A percentile compares a stretch with the other conserved stretches of the same genome.
These are phyloP conservation scores for Apiospora sp. DNA, from an alignment of 2,329 filamentous ascomycete genomes.

Conservation along the genomic window DNA sequence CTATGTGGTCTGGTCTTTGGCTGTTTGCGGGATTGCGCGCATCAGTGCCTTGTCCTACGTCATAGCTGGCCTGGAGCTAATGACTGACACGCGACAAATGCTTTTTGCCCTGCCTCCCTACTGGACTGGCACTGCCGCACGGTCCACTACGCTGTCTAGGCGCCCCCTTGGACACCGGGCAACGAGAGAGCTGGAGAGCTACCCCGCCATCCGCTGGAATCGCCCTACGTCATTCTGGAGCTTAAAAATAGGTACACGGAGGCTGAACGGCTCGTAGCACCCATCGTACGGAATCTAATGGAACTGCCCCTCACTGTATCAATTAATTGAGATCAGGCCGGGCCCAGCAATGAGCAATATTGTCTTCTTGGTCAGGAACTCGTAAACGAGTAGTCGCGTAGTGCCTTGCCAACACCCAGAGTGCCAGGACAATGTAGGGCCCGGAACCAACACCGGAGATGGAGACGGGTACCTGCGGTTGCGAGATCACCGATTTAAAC, in stretches of 20 bases:
- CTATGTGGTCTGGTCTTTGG: neutral
- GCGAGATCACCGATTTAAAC: constrained; percentile 16
- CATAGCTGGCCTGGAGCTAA: constrained; percentile 4
- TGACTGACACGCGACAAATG: constrained; percentile 7
- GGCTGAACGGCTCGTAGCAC: neutral
- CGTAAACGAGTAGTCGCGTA: neutral
- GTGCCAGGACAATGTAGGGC: neutral
- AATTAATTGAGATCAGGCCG: neutral
- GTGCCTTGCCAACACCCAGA: neutral
- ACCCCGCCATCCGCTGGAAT: constrained; percentile 16
- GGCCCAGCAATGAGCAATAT: neutral
- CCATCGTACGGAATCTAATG: neutral
- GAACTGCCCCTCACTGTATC: constrained; percentile 19
- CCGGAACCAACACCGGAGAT: neutral
- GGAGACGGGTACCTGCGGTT: constrained; percentile 17
- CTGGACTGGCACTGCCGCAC: neutral
- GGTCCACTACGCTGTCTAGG: neutral
- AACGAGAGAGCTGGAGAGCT: neutral
- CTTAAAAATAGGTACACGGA: constrained; percentile 14
- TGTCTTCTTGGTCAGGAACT: too few relatives aligned
- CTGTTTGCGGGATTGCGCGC: constrained; percentile 17
- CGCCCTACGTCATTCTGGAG: constrained; percentile 13
- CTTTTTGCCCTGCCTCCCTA: neutral
- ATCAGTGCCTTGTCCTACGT: constrained; percentile 18
- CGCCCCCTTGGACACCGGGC: neutral